Base-by-base conservation (phyloP, 148 eudicot species). In the Fallopia convolvulus region DNA sequence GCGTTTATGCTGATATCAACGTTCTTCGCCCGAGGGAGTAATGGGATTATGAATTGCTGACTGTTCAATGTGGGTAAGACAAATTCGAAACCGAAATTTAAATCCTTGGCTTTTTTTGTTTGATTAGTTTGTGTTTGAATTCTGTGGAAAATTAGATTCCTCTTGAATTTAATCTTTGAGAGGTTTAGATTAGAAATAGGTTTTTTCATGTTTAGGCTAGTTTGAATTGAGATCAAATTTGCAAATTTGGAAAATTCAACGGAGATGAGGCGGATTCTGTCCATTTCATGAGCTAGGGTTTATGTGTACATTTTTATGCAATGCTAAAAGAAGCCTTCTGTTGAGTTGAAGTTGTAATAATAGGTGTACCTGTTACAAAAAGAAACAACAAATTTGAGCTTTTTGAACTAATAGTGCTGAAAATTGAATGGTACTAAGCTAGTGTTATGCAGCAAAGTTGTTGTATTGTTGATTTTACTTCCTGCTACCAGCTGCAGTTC, bases 31-130 rank as follows among this genome's bases (percentile, higher is more conserved):
- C 97, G 26, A 94, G 88, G 81, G 97, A 94, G 66, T 95, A 95
- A 63, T 95, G 91, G 88, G 97, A 92, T 79, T 95, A 95, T 65
- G 97, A 95, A 78, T 82, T 97, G 36, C 94, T 95, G 60, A 84
- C 91, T 48, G 97, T 92, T 72, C 97, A 89, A 82, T 95, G 99
- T 97, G 99, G 99, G 99, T 93, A 74, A 70, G 79, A 33, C 10
- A 68, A 6, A 15, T 15, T 36, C 39, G n/a, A 5, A 68, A 17
- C 20, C n/a, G 14, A 36, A 68, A 11, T 68, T 17, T 3, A 6
- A 68, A 15, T 10, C 72, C 40, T 68, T 33, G 3, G 20, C 33
- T 42, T 15, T 68, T 36, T n/a, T n/a, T 68, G 46, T 36, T 68
- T 68, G 46, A 8, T 68, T 2, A 68, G 0, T 58, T 58, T 58